A percentile compares a stretch with the other conserved stretches of the same genome.
These are phyloP conservation scores for Carnegiea gigantea DNA, from an alignment of 179 eudicot genomes.

Conservation along the genomic window DNA sequence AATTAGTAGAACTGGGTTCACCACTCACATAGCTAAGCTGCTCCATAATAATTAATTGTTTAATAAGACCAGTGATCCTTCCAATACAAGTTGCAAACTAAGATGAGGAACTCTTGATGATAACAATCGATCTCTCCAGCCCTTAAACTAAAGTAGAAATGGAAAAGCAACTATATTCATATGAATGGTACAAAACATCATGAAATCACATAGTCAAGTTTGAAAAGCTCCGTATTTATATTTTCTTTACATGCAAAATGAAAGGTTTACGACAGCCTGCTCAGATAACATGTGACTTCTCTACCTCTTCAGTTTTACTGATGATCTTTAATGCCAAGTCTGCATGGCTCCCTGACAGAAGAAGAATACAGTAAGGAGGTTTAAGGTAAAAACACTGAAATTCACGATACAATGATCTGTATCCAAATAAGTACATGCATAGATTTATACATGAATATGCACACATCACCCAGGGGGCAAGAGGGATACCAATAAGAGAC, in stretches of 20 bases:
- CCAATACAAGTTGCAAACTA: neutral
- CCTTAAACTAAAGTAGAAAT: neutral
- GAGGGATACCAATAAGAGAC: neutral
- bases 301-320: neutral
- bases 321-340: neutral
- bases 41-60: neutral
- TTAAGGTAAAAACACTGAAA: neutral
- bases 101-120: neutral
- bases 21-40: neutral
- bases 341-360: neutral
- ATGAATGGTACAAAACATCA: neutral
- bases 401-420: neutral
- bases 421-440: neutral
- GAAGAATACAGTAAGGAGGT: neutral
- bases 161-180: neutral
- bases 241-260: neutral
- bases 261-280: neutral
- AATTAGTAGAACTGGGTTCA: neutral
- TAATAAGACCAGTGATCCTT: neutral
- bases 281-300: neutral
- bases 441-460: neutral
- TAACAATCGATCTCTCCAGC: neutral
- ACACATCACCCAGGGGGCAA: neutral
- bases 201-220: neutral
- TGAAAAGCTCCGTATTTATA: neutral